Base-by-base conservation (phyloP, 2,329 filamentous ascomycete genomes). In the Cladobotryum mycophilum region DNA sequence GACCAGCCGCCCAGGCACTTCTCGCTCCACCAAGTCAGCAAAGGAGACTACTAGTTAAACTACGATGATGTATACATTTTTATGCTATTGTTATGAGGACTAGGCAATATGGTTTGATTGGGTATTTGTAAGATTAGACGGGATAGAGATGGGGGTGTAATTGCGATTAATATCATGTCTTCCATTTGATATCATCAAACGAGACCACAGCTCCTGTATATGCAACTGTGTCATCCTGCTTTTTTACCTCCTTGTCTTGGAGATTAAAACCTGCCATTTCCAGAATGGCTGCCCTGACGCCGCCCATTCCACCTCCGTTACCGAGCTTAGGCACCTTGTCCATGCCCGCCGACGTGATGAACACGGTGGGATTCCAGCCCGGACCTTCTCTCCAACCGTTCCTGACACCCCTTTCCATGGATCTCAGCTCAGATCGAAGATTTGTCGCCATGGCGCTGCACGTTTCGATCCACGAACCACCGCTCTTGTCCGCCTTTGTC, bases 401-500 rank as follows among this genome's bases (percentile, higher is more conserved):
- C 2, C 60, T 54, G 36, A 61, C 53, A 4, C 54, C 52, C 2
- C 41, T 37, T 15, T 65, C 47, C 5, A 67, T 52, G 2, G 49
- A 49, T 4, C 51, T 25, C 41, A 72, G 53, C 37, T 66, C 61
- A 3, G 45, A 40, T 15, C 61, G 61, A n/a, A 71, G 50, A 30
- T 55, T 53, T 4, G 47, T 51, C 0, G 64, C 65, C 37, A 67
- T 55, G 1, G 47, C 40, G 5, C 49, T 49, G 52, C 68, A 70
- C 17, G 48, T 51, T 11, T 51, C 52, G 6, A 53, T 52, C 67
- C 67, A 70, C 1, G 45, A 56, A 11, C 58, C 59, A 30, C 60
- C 64, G 41, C 58, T 62, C 56, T 80, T 81, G 58, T 82, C 80
- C 13, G 74, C 76, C 63, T 81, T 81, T 11, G 80, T 82, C 45